Conservation (phyloP, 1,284 basidiomycete species). For the Rhodotorula sp. region DNA sequence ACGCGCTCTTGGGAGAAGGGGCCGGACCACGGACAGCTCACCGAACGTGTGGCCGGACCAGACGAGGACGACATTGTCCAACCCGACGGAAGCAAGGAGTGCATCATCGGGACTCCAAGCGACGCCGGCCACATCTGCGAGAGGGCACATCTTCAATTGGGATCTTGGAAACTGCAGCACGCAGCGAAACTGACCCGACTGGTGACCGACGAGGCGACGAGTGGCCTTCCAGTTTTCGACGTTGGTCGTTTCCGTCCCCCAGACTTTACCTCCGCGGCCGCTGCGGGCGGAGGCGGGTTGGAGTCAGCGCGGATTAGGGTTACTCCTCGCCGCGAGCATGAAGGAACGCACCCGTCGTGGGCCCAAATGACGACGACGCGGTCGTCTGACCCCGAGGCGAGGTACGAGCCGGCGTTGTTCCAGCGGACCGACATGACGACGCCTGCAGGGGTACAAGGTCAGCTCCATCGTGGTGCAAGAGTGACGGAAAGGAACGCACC, state of each 20-base stretch:
- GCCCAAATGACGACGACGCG: conserved; percentile 96
- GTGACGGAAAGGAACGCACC: conserved; percentile 5
- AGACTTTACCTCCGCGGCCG: conserved; percentile 75
- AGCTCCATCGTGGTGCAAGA: neutral
- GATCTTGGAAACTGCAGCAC: neutral
- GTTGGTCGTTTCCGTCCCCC: conserved; percentile 88
- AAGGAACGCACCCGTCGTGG: conserved; percentile 70
- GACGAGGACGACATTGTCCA: conserved; percentile 86
- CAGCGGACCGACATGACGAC: conserved; percentile 92
- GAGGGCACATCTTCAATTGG: neutral
- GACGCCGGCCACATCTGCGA: conserved; percentile 84
- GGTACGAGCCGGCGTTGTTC: conserved; percentile 89
- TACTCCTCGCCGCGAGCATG: too few species aligned
- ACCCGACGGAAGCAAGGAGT: conserved; percentile 88
- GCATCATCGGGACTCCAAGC: conserved; percentile 91
- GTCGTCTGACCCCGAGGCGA: conserved; percentile 96
- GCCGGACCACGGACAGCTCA: conserved; percentile 47
- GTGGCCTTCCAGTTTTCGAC: conserved; percentile 97
- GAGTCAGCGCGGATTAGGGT: neutral
- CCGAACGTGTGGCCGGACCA: conserved; percentile 89
- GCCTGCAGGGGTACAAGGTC: conserved; percentile 50
- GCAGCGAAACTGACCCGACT: conserved; percentile 63
- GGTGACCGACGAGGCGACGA: conserved; percentile 86
- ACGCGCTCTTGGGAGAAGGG: rapidly evolving
- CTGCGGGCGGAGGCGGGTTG: conserved; percentile 50